phyloP scores from a whole-genome alignment of 2,329 filamentous ascomycete genomes.

The Monosporascus ibericus region DNA sequence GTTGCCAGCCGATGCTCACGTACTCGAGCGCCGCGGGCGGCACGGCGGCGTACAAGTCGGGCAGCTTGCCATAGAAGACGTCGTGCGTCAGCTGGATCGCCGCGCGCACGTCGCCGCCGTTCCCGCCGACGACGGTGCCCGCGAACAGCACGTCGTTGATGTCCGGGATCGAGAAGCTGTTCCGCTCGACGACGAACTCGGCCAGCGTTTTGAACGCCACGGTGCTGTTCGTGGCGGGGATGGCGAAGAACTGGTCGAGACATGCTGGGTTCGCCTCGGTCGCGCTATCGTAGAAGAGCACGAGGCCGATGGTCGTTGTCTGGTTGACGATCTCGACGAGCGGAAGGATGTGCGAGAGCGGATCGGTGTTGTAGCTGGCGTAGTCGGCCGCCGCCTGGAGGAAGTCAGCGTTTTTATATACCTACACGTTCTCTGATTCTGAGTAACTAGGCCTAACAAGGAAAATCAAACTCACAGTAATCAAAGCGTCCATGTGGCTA shows the following conservation, averaged over 20 bases:
- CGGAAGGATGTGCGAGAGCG: constrained; percentile 17
- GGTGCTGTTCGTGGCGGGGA: constrained; percentile 26
- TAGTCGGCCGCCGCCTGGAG: constrained; percentile 15
- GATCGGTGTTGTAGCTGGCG: constrained; percentile 15
- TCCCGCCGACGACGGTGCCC: constrained; percentile 24
- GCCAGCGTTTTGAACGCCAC: constrained; percentile 28
- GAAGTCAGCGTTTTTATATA: not conserved
- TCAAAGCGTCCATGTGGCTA: constrained; percentile 12
- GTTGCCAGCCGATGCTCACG: constrained; percentile 24
- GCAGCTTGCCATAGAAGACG: constrained; percentile 15
- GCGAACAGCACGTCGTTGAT: constrained; percentile 32
- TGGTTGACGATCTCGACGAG: constrained; percentile 14
- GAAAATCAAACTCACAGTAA: constrained; percentile 4
- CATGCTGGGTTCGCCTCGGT: constrained; percentile 23
- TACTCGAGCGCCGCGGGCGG: constrained; percentile 11
- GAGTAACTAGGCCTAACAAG: no score
- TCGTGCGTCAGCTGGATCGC: constrained; percentile 16
- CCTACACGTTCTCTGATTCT: no score
- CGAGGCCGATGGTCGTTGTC: constrained; percentile 22
- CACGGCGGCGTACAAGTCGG: constrained; percentile 12
- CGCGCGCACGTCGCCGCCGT: constrained; percentile 12
- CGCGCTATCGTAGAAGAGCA: constrained; percentile 31
- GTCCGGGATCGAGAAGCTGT: constrained; percentile 23
- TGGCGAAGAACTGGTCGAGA: constrained; percentile 29
- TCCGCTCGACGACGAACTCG: constrained; percentile 27